Evolutionary conservation across 108 stramenopile genomes (phyloP), one percentile per base, ranked within the genome.

Genomic region (Skeletonema costatum): DNA sequence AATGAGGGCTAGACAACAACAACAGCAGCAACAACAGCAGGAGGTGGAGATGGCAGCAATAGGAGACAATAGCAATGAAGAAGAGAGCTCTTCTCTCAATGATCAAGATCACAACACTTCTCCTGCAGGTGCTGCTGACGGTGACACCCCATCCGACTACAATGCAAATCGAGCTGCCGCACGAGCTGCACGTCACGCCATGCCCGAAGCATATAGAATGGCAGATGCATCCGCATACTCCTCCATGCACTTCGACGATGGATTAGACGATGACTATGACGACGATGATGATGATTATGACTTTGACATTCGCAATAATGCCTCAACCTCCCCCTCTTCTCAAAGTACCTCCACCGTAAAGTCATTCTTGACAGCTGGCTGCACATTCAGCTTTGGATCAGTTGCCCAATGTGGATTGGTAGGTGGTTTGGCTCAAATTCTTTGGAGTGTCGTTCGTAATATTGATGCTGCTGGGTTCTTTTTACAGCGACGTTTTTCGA

Each of bases 391-490:
- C 35, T 95, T 95, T 82, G 94, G 94, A 64, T 92, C 92, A 0
- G 90, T 95, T 16, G 85, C 77, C 14, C 86, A 89, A 69, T 95
- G 94, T 76, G 94, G 88, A 32, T 66, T 95, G 30, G 38, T 95
- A 3, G 94, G 94, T 25, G 94, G 92, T 4, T n/a, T 89, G 11
- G 94, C 94, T 13, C 92, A 93, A 71, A 85, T 92, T 70, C 61
- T 90, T 2, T 95, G 92, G 94, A 86, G 88, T 64, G 71, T 87
- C 46, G 70, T 90, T 12, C 87, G 94, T 21, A 89, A 90, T 59
- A 72, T 88, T 73, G 89, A 93, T 76, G 75, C 78, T 61, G 79
- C 90, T 19, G 67, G 89, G 41, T 77, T 86, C 39, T 67, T 78
- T 46, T 21, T 64, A 33, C 44, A 39, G 46, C 61, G 60, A 12